Evolutionary conservation across 2,329 filamentous ascomycete species (phyloP).

Genomic region (Epicoccum sorghinum): DNA sequence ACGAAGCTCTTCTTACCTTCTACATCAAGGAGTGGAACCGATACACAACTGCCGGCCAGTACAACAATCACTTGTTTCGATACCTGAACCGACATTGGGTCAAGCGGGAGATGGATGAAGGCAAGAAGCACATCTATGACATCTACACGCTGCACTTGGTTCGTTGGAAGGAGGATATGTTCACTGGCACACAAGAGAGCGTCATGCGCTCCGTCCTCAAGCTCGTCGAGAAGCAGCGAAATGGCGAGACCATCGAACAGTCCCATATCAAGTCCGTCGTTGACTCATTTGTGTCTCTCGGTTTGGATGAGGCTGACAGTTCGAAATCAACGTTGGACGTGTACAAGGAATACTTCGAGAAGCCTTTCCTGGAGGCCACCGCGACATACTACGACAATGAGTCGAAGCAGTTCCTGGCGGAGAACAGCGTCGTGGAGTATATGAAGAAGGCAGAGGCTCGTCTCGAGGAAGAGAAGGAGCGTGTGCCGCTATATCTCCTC

Average conservation of each 20-base stretch:
- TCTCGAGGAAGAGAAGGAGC: constrained; percentile 90
- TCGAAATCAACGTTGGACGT: constrained; percentile 95
- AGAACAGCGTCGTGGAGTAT: constrained; percentile 98
- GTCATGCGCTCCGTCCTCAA: constrained; percentile 96
- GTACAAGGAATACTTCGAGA: constrained; percentile 90
- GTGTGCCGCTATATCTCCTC: constrained; percentile 89
- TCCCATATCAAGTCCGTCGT: constrained; percentile 96
- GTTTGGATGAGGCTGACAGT: constrained; percentile 89
- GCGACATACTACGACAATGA: constrained; percentile 87
- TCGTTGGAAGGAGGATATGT: constrained; percentile 92
- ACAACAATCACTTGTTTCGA: constrained; percentile 94
- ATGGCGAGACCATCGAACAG: constrained; percentile 97
- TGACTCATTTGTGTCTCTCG: constrained; percentile 91
- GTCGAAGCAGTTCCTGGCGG: constrained; percentile 90
- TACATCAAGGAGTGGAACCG: constrained; percentile 97
- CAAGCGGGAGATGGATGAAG: constrained; percentile 97
- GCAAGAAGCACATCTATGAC: constrained; percentile 97
- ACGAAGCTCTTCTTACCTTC: constrained; percentile 87
- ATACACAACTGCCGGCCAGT: constrained; percentile 94
- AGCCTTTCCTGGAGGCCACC: constrained; percentile 86
- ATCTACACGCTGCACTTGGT: constrained; percentile 97
- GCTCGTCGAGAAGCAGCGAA: constrained; percentile 94
- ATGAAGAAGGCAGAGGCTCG: constrained; percentile 98
- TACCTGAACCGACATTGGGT: constrained; percentile 99
- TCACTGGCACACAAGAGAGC: constrained; percentile 79